Base-by-base conservation (phyloP, 2,329 filamentous ascomycete species). In the Colletotrichum gigasporum region DNA sequence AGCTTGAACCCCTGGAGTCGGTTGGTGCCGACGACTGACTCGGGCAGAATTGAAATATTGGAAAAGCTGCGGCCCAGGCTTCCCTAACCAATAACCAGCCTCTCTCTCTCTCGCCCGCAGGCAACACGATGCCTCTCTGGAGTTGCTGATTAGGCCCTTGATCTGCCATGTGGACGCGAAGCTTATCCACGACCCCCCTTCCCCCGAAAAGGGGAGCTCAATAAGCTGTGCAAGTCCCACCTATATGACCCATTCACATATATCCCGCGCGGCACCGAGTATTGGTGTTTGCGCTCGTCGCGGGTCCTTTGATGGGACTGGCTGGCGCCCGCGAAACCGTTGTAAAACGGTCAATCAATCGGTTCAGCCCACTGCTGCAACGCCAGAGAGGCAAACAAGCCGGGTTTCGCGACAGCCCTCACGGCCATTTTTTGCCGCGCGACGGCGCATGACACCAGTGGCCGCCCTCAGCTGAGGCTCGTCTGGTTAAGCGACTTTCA, bases 21-120 rank as follows among this genome's bases (percentile, higher is more conserved):
- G 34, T 47, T 48, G 28, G 48, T 35, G 11, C 61, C 48, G 56
- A 26, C 20, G 3, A 30, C 20, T 64, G 61, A 64, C 61, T 65
- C 62, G 56, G 35, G 50, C 28, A 65, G n/a, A n/a, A 53, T 63
- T 35, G 47, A 22, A 60, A n/a, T 55, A 55, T 61, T 64, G 55
- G 26, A 11, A 28, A 7, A 34, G 8, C 5, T 8, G 39, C 2
- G 54, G 54, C 60, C 45, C 45, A 47, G 54, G 32, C 45, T 54
- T 59, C 34, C 10, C 22, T n/a, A 30, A 22, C 22, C 54, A 52
- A 59, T 26, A n/a, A n/a, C n/a, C n/a, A n/a, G n/a, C n/a, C n/a
- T n/a, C 26, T 22, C 34, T 12, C 6, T 8, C 16, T 20, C 16
- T 42, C 11, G 18, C 28, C 34, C 11, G 22, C 18, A 44, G 30